These are phyloP conservation scores for Gracilaria gracilis DNA, from an alignment of 23 red algal genomes.

Conservation along the genomic window DNA sequence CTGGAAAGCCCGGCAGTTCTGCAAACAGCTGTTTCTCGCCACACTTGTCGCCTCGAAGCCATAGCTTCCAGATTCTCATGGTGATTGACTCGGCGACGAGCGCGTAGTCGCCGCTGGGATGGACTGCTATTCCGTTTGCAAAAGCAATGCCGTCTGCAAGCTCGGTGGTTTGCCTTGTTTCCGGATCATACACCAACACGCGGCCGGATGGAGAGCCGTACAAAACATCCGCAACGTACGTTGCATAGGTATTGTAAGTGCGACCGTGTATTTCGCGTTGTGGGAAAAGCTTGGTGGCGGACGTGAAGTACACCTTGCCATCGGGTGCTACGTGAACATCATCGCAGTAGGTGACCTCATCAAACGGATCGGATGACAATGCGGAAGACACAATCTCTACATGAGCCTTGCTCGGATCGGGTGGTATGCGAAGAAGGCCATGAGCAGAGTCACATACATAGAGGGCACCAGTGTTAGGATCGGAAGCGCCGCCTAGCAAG, in stretches of 20 bases:
- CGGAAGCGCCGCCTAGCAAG: not conserved
- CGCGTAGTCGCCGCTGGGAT: conserved; percentile 28
- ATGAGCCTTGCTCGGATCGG: conserved; percentile 5
- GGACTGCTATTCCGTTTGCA: conserved; percentile 29
- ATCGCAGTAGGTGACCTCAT: conserved; percentile 23
- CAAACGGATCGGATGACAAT: conserved; percentile 4
- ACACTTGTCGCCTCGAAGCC: not conserved
- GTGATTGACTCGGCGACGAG: conserved; percentile 8
- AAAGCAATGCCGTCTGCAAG: conserved; percentile 25
- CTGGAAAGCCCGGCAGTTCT: conserved; percentile 25
- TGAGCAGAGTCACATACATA: conserved; percentile 22
- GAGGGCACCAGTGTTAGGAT: conserved; percentile 15
- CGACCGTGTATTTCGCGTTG: conserved; percentile 3
- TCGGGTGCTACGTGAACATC: conserved; percentile 7
- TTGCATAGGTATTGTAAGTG: not conserved
- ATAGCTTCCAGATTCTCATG: conserved; percentile 11
- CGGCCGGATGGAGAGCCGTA: conserved; percentile 16
- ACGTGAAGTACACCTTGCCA: conserved; percentile 39
- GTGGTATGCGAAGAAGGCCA: conserved; percentile 28
- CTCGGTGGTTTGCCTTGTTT: conserved; percentile 15
- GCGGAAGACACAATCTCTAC: not conserved
- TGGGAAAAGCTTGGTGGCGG: conserved; percentile 2
- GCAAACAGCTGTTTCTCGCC: not conserved
- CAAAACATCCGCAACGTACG: conserved; percentile 1
- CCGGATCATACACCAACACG: conserved; percentile 18